Evolutionary conservation across 345 rosid species (phyloP), one percentile per base, ranked within the genome.

Genomic region (Melastoma malabathricum): DNA sequence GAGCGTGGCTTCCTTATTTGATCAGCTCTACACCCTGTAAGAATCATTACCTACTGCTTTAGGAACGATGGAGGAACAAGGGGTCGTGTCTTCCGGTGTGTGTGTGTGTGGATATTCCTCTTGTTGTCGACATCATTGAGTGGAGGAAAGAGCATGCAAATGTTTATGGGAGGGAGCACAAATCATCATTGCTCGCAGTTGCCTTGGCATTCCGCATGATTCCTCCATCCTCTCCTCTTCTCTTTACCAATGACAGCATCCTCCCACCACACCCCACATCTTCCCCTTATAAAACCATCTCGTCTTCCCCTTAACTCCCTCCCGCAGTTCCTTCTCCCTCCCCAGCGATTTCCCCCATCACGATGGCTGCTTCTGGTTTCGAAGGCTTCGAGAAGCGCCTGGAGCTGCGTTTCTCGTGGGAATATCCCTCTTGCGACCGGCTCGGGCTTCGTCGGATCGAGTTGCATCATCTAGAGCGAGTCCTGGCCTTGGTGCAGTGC

Each of bases 371-470:
- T 56, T 82, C 97, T n/a, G 99, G 99, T 2, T 92, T 92, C 62
- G 98, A 92, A 64, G 98, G 98, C 3, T 92, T 88, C 57, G 99
- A 92, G 77, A 92, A 92, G 68, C 74, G 99, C 53, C 77, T 92
- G 44, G 97, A 92, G 76, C 97, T 92, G 58, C 88, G 72, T 14
- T 92, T 92, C 79, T 74, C 67, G 43, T 74, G 84, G 4, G 72
- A 76, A 23, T 71, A 64, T 46, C 72, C 86, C 0, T 60, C 58
- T 10, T 13, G 16, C 13, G 53, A 23, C 27, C 19, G 15, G 38
- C 12, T 77, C 76, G 98, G 99, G 3, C 88, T 92, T 13, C 68
- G 99, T 63, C 70, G 75, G 46, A 76, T 88, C 9, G 86, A 76
- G 44, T 88, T 83, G 7, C 88, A 75, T 25, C 79, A 88, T 6